phyloP scores from a whole-genome alignment of 306 rosid genomes.

The Lathyrus tuberosus region DNA sequence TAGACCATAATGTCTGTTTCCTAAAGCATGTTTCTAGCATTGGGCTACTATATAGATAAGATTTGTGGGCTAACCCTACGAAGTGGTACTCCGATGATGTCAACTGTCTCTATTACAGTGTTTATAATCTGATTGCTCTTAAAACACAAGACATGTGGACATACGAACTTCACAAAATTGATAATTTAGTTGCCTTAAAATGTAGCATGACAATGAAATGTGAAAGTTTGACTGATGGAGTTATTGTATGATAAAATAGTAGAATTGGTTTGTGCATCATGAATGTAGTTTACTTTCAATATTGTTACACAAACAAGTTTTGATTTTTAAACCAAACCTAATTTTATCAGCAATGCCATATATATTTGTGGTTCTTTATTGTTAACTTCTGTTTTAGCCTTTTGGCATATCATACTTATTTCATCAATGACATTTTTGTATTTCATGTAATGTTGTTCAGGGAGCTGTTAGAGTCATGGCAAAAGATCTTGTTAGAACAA shows the following conservation, averaged over 20 bases:
- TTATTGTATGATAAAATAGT: conserved; percentile 14
- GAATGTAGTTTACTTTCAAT: conserved; percentile 22
- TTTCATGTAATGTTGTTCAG: conserved; percentile 53
- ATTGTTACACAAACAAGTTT: not conserved
- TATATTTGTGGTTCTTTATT: conserved; percentile 11
- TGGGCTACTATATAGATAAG: too few relatives aligned
- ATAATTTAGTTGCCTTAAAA: conserved; percentile 12
- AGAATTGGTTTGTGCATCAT: not conserved
- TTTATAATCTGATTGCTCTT: not conserved
- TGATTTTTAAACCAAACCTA: not conserved
- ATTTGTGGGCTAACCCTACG: too few relatives aligned
- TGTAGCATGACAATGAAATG: conserved; percentile 29
- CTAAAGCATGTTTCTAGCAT: not conserved
- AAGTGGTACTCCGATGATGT: not conserved
- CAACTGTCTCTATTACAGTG: not conserved
- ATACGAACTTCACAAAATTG: not conserved
- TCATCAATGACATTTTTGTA: conserved; percentile 35
- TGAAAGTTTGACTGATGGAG: conserved; percentile 4
- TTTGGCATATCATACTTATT: conserved; percentile 27
- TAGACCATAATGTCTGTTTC: not conserved
- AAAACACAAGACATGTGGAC: not conserved
- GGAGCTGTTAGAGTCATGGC: conserved; percentile 99
- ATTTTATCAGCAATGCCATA: conserved; percentile 6
- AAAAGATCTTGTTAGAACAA: conserved; percentile 93
- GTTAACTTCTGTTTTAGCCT: conserved; percentile 27